Evolutionary conservation across 331 rosid species (phyloP), one percentile per base, ranked within the genome.

Genomic region (Pyrus hybrid): DNA sequence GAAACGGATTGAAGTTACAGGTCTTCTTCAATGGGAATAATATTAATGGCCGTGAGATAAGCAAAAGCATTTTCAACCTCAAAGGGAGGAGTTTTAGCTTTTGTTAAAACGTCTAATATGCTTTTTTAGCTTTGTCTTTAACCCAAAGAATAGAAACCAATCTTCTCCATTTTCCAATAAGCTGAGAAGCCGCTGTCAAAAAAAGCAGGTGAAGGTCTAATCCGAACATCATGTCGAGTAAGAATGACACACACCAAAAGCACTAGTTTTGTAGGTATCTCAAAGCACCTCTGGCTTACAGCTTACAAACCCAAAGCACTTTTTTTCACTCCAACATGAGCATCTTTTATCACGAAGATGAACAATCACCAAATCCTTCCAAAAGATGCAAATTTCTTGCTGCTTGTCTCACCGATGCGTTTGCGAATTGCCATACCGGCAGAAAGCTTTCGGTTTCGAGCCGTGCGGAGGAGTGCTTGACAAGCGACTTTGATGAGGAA

Each of bases 101-200:
- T 73, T 66, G 79, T 83, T 81, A 49, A 67, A 83, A 64, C 83
- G 91, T 82, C 81, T 41, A 7, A 7, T 51, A 11, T 30, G 58
- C 67, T 6, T 54, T 83, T 85, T 79, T 82, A 71, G 80, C 92
- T 86, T 83, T 83, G 86, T 77, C 97, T 93, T 87, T 74, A 82
- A 87, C 95, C 88, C 83, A 7, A 93, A 91, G 95, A 72, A 80
- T 80, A 51, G 78, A 76, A 69, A 51, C 77, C 78, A 81, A 83
- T 76, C 82, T 77, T 72, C 72, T 83, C 80, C 77, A 83, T 63
- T 77, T 79, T 73, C 57, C 57, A 84, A 76, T 81, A 82, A 76
- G 97, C 69, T 91, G 86, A 65, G 73, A 70, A 83, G 99, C 89
- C 93, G 80, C 93, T 86, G 80, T 90, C 93, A 86, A 85, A 81